Evolutionary conservation across 768 basidiomycete species (phyloP), one percentile per base, ranked within the genome.

Genomic region (Lepiota brunneoincarnata): DNA sequence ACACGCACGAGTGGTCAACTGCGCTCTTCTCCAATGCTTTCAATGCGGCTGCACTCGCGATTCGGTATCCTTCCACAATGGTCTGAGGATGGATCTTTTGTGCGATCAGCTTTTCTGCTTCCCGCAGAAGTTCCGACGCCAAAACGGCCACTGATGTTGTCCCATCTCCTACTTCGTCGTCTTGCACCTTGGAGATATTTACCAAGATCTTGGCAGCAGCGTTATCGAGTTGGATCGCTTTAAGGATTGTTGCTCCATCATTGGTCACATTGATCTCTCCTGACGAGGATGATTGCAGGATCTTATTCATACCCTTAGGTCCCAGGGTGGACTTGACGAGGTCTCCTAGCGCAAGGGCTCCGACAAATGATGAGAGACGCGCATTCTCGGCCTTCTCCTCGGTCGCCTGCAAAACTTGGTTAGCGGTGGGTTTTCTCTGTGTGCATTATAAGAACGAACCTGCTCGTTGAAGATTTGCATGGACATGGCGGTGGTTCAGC

Each of bases 281-380:
- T 0, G 88, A 83, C 4, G 93, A 91, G 1, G 72, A 84, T 1
- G 93, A 95, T 70, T 95, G 96, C 14, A 99, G 83, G 58, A 99
- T 98, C 77, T 98, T 98, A 85, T 98, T 98, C 96, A 98, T 99
- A 51, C 97, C 97, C 72, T 99, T 98, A 20, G 97, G 97, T 7
- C 97, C 97, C 2, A 99, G 81, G 6, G 97, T 99, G 1, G 94
- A 96, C 74, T 98, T 98, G 64, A 99, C 96, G 60, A 99, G 85
- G 75, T 99, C 97, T 39, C 97, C 97, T 31, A 99, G 80, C 0
- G 97, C 97, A 61, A 97, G 84, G 5, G 97, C 96, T 31, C 97
- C 97, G 51, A 99, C 91, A 70, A 99, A 99, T 2, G 93, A 96
- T 3, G 94, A 94, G 60, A 99, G 86, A 72, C 96, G 92, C 68